phyloP scores from a whole-genome alignment of 163 green algal species.

The Trebouxiophyceae sp. region DNA sequence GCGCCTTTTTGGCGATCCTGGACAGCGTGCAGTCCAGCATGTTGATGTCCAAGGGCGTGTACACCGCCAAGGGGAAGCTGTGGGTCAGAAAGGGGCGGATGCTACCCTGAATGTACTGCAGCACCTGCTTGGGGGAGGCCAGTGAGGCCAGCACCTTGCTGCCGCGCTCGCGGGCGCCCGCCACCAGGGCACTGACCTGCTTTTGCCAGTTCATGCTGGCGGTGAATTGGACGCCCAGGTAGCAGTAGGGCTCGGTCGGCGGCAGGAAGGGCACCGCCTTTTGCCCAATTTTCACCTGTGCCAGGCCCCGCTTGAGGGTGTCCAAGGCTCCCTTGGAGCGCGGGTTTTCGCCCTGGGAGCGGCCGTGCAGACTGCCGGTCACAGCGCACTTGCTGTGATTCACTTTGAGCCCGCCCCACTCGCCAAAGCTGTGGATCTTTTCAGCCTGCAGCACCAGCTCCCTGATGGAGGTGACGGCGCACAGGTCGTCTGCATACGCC shows the following conservation, averaged over 20 bases:
- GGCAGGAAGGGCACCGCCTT: constrained; percentile 11
- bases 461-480: too few species aligned
- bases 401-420: constrained; percentile 14
- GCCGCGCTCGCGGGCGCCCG: too few species aligned
- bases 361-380: constrained; percentile 22
- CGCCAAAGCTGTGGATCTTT: too few species aligned
- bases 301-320: neutral
- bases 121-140: constrained; percentile 2
- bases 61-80: neutral
- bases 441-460: too few species aligned
- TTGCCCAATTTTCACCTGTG: neutral
- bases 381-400: constrained; percentile 21
- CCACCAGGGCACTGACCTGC: neutral
- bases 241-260: constrained; percentile 12
- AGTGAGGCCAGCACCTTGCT: constrained; percentile 1
- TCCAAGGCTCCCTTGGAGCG: neutral
- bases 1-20: neutral
- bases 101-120: constrained; percentile 7
- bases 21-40: constrained; percentile 8
- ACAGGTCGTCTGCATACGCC: constrained; percentile 26
- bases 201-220: constrained; percentile 21
- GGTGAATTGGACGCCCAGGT: constrained; percentile 22
- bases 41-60: constrained; percentile 12
- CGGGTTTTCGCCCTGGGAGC: neutral
- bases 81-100: constrained; percentile 13